A percentile compares a stretch with the other conserved stretches of the same genome.
Evolutionary conservation across 139 green algal genomes (phyloP).

Genomic region (Coccomyxa sp.): DNA sequence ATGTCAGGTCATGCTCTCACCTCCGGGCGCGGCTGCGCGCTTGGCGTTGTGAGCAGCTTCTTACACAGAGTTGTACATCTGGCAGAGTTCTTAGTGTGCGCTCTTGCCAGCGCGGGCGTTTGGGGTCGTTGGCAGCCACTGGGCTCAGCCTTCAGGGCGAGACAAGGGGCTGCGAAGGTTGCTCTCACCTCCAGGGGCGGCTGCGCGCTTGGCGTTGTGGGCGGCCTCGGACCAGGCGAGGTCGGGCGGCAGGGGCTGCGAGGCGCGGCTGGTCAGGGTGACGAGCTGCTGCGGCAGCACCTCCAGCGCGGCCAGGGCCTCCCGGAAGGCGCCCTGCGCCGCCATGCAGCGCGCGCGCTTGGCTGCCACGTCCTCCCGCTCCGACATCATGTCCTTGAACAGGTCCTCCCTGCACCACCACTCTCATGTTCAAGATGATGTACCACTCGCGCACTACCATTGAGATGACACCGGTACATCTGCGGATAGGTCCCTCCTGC

Average conservation of each 20-base stretch:
- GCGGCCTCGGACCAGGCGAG: neutral
- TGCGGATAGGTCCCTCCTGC: too few species aligned
- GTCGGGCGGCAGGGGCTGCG: neutral
- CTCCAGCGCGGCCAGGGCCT: slow-evolving; percentile 31
- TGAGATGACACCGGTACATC: too few species aligned
- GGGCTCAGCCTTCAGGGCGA: too few species aligned
- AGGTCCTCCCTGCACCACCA: slow-evolving; percentile 75
- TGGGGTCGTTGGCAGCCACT: too few species aligned
- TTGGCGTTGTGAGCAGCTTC: neutral
- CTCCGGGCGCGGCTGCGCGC: too few species aligned
- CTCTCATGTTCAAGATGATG: too few species aligned
- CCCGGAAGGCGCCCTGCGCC: slow-evolving; percentile 36
- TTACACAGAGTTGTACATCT: too few species aligned
- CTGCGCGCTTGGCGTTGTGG: neutral
- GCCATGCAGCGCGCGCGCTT: slow-evolving; percentile 47
- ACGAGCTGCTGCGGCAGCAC: slow-evolving; percentile 62
- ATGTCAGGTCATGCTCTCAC: too few species aligned
- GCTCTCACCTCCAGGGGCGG: neutral
- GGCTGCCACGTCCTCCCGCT: slow-evolving; percentile 69
- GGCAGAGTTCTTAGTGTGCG: too few species aligned
- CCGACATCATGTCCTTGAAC: slow-evolving; percentile 68
- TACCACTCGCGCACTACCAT: too few species aligned
- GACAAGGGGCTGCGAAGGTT: too few species aligned
- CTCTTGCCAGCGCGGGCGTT: too few species aligned
- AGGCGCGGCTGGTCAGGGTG: slow-evolving; percentile 69